These are phyloP conservation scores for Pseudogymnoascus sp. DNA, from an alignment of 2,329 filamentous ascomycete species.

Conservation along the genomic window DNA sequence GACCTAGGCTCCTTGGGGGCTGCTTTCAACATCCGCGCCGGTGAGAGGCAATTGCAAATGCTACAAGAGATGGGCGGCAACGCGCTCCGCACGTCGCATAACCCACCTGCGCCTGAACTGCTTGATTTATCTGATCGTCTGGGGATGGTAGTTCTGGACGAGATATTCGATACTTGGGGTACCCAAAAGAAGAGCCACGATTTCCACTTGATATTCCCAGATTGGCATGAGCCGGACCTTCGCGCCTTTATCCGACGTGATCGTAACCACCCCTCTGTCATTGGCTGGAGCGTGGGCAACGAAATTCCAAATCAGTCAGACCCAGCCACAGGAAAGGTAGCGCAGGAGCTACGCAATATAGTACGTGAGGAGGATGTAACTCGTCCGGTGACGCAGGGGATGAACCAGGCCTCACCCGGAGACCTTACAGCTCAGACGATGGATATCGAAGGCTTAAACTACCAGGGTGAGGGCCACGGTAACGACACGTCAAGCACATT, in stretches of 20 bases:
- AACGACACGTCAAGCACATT: conserved; percentile 31
- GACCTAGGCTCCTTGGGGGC: conserved; percentile 43
- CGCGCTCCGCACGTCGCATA: conserved; percentile 44
- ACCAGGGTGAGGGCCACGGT: conserved; percentile 45
- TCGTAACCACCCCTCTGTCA: conserved; percentile 46
- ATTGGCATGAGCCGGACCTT: conserved; percentile 48
- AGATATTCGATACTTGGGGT: conserved; percentile 48
- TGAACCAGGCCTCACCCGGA: conserved; percentile 39
- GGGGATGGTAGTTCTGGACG: conserved; percentile 45
- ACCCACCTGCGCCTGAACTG: conserved; percentile 44
- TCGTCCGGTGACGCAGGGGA: conserved; percentile 36
- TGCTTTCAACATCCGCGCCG: conserved; percentile 43
- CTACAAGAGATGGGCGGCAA: conserved; percentile 44
- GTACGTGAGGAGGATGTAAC: conserved; percentile 41
- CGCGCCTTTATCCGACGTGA: conserved; percentile 46
- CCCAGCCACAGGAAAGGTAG: conserved; percentile 28
- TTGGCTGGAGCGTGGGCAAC: conserved; percentile 48
- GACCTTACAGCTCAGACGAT: conserved; percentile 34
- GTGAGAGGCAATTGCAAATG: conserved; percentile 42
- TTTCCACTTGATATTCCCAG: conserved; percentile 43
- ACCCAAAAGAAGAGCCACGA: conserved; percentile 40
- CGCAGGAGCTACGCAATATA: conserved; percentile 35
- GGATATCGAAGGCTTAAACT: conserved; percentile 47
- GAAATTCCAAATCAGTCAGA: conserved; percentile 43
- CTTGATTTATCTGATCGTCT: conserved; percentile 42